Evolutionary conservation across 139 green algal species (phyloP), one percentile per base, ranked within the genome.

Genomic region (Nannochloris sp.): DNA sequence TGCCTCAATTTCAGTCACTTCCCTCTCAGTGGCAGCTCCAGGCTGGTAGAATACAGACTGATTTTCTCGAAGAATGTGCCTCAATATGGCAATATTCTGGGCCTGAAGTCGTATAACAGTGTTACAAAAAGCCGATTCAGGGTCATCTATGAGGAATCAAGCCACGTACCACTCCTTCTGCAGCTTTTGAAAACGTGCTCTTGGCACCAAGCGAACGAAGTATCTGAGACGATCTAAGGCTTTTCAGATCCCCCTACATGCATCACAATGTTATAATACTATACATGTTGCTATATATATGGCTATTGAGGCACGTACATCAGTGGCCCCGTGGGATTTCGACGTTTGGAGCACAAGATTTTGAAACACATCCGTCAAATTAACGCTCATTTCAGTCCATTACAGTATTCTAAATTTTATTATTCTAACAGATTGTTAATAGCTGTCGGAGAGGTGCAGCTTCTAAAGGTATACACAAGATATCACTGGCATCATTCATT

Each of bases 381-480:
- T 40, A 9, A 40, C 33, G 33, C 33, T 40, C 33, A 40, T 40
- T 40, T 40, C 33, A 40, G 33, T 40, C 33, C 33, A 53, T 20
- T 23, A 53, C 46, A 53, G 46, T 23, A 53, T 53, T 6, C 9
- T 53, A 26, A 11, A 23, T 26, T 25, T 25, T 8, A 53, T 26
- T 53, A 28, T 23, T 28, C 9, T 23, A 53, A 53, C 6, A 20
- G 20, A 23, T 72, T 4, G 28, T 37, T 40, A 85, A 62, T 20
- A 85, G 56, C 8, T 72, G 49, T 25, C 56, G 13, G 10, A 85
- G 65, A 14, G 40, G 48, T 2, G 68, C 65, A 31, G 62, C 48
- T 4, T 62, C 57, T 57, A 91, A 64, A 5, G 84, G 84, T 9
- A 90, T 71, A 45, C 69, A 76, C 43, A 88, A 70, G 44, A 90